Conservation (phyloP, 148 eudicot genomes). For the Polygonum aviculare region DNA sequence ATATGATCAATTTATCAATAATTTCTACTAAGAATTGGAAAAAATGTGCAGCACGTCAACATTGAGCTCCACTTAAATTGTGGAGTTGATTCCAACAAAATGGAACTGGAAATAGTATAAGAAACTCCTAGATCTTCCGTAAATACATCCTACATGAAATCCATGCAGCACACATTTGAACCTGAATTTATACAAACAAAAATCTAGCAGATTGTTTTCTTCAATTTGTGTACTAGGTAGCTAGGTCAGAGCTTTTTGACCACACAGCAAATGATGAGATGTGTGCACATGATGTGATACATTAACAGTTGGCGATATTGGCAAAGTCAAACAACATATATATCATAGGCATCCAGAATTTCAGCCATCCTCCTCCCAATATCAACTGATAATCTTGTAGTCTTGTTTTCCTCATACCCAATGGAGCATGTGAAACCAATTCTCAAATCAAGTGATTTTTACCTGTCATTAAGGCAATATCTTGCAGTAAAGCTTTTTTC, state of each 20-base stretch:
- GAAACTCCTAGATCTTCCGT: neutral
- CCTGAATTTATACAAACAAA: neutral
- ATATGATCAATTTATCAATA: neutral
- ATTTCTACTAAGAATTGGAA: neutral
- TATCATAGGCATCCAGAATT: neutral
- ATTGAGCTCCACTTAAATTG: neutral
- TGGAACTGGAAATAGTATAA: neutral
- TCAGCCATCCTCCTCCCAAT: neutral
- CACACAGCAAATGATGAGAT: neutral
- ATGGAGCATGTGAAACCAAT: neutral
- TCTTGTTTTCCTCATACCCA: neutral
- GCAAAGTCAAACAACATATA: neutral
- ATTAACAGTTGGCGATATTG: neutral
- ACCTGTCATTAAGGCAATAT: conserved; percentile 97
- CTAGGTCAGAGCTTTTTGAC: neutral
- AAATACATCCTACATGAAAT: neutral
- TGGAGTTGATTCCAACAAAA: neutral
- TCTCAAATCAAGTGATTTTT: neutral
- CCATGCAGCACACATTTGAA: neutral
- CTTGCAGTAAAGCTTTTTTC: conserved; percentile 80
- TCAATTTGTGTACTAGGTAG: neutral
- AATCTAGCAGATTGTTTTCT: neutral
- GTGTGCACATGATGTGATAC: neutral
- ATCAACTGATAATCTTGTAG: neutral
- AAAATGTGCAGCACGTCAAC: neutral